phyloP scores from a whole-genome alignment of 2,329 filamentous ascomycete genomes.

The Aspergillus aculeatus region DNA sequence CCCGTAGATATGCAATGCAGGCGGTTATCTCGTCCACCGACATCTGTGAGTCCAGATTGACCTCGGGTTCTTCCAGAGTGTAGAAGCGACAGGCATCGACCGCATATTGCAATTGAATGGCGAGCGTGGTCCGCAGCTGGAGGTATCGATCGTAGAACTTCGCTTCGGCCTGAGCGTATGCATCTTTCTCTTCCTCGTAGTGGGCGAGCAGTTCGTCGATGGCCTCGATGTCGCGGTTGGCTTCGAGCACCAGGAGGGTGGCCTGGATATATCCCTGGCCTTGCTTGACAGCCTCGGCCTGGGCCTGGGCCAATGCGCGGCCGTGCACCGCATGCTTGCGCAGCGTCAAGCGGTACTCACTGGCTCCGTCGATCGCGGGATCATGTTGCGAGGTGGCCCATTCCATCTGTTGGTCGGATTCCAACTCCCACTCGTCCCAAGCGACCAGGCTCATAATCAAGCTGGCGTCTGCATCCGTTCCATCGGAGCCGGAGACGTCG shows the following conservation, averaged over 20 bases:
- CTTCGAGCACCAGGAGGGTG: background rate
- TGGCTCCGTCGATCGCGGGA: background rate
- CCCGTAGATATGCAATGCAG: background rate
- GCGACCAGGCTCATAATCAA: background rate
- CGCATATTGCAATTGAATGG: background rate
- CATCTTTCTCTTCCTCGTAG: background rate
- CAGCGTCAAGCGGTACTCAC: background rate
- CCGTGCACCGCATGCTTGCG: slow-evolving; percentile 6
- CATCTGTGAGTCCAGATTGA: background rate
- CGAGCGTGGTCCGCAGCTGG: background rate
- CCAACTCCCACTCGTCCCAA: slow-evolving; percentile 3
- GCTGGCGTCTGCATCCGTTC: background rate
- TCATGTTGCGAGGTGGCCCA: too few relatives aligned
- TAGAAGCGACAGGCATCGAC: background rate
- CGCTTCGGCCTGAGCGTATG: background rate
- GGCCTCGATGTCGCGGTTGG: background rate
- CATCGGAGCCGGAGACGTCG: background rate
- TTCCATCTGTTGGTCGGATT: background rate
- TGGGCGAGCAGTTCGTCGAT: background rate
- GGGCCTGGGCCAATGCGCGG: slow-evolving; percentile 3
- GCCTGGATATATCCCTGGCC: slow-evolving; percentile 1
- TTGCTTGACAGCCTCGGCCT: slow-evolving; percentile 5
- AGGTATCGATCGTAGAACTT: background rate
- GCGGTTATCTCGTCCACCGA: too few relatives aligned
- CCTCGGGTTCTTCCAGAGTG: background rate